A percentile compares a stretch with the other conserved stretches of the same genome.
Conservation (phyloP, 257 asterid species). For the Fraxinus quadrangulata region DNA sequence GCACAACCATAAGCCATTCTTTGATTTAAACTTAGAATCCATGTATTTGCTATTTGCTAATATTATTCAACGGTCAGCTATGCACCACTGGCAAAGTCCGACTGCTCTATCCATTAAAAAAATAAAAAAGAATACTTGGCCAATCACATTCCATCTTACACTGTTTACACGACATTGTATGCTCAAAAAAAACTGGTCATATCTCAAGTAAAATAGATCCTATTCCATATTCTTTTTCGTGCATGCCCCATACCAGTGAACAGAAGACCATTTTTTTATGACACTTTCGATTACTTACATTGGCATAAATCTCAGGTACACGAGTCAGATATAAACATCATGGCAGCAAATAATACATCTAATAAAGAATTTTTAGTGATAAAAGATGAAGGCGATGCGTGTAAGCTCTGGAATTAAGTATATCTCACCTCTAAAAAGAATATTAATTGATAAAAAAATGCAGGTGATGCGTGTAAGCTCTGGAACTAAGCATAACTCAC, state of each 20-base stretch:
- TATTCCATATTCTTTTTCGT: background rate
- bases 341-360: background rate
- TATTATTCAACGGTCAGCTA: background rate
- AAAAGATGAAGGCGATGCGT: background rate
- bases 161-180: background rate
- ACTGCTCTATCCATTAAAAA: background rate
- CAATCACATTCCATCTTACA: background rate
- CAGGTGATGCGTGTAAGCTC: background rate
- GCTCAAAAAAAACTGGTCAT: background rate
- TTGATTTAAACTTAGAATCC: background rate
- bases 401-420: background rate
- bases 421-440: constrained; percentile 36
- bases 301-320: background rate
- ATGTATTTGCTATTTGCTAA: background rate
- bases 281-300: background rate
- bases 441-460: background rate
- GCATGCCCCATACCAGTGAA: background rate
- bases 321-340: background rate
- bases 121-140: background rate
- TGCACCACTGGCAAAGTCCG: background rate
- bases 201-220: background rate
- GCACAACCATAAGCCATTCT: background rate
- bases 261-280: background rate
- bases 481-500: constrained; percentile 37
- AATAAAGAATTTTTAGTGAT: background rate